Conservation (phyloP, 2,329 filamentous ascomycete species). For the Paecilomyces niveus region DNA sequence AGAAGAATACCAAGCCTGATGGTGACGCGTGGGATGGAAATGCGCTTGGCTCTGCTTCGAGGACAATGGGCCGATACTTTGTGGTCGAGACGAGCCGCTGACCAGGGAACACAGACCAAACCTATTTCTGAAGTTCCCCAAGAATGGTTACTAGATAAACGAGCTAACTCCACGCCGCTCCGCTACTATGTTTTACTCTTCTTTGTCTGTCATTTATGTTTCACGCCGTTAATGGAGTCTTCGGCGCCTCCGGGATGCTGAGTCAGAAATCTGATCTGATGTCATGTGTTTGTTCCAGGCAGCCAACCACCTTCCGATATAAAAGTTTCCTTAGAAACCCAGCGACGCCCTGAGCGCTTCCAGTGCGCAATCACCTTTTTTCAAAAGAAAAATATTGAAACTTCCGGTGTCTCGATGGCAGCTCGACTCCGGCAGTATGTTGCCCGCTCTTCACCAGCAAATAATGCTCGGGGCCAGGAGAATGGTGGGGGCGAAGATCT, state of each 20-base stretch:
- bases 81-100: constrained; percentile 53
- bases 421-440: constrained; percentile 18
- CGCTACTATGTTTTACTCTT: neutral
- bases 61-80: constrained; percentile 65
- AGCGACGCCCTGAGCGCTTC: neutral
- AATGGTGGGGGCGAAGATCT: constrained; percentile 30
- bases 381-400: neutral
- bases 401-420: neutral
- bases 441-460: constrained; percentile 9
- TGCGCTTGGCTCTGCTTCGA: constrained; percentile 58
- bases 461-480: constrained; percentile 4
- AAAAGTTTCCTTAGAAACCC: neutral
- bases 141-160: neutral
- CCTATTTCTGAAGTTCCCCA: neutral
- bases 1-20: constrained; percentile 28
- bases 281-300: neutral
- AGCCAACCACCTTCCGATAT: neutral
- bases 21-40: constrained; percentile 60
- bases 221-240: too few species aligned
- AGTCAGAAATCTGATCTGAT: neutral
- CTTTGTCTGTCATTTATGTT: too few species aligned
- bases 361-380: neutral
- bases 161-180: neutral
- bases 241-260: neutral
- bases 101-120: neutral